Evolutionary conservation across 1,284 basidiomycete species (phyloP).

Genomic region (Naganishia sp.): DNA sequence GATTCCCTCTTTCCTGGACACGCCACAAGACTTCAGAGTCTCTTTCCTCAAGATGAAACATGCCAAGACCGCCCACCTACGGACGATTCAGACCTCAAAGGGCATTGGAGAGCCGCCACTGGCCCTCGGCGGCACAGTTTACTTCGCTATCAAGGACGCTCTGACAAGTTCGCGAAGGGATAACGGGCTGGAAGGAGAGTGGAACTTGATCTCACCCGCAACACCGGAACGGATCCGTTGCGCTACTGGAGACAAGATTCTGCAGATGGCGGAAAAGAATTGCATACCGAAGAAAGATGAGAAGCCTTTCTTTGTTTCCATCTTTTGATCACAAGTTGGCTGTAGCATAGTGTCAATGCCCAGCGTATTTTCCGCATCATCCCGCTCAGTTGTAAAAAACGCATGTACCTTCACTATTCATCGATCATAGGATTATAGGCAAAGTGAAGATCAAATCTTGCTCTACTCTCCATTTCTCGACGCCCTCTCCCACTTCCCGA

Average conservation of each 20-base stretch:
- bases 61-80: constrained; percentile 30
- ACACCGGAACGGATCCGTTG: constrained; percentile 49
- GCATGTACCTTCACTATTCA: no score
- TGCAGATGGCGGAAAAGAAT: constrained; percentile 36
- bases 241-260: constrained; percentile 44
- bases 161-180: constrained; percentile 44
- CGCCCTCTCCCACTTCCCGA: no score
- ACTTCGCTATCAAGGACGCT: constrained; percentile 49
- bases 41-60: constrained; percentile 45
- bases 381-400: no score
- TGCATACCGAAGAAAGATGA: constrained; percentile 43
- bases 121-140: constrained; percentile 46
- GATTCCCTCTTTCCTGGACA: constrained; percentile 51
- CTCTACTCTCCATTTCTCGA: no score
- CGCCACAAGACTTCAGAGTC: constrained; percentile 48
- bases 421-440: no score
- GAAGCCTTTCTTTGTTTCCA: constrained; percentile 46
- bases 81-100: constrained; percentile 33
- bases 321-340: constrained; percentile 33
- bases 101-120: constrained; percentile 47
- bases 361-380: no score
- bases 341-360: no score
- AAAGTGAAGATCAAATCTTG: no score
- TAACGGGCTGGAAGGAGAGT: constrained; percentile 36
- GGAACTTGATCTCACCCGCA: constrained; percentile 45